Base-by-base conservation (phyloP, 371 early-diverging fungal species). In the Apophysomyces variabilis region DNA sequence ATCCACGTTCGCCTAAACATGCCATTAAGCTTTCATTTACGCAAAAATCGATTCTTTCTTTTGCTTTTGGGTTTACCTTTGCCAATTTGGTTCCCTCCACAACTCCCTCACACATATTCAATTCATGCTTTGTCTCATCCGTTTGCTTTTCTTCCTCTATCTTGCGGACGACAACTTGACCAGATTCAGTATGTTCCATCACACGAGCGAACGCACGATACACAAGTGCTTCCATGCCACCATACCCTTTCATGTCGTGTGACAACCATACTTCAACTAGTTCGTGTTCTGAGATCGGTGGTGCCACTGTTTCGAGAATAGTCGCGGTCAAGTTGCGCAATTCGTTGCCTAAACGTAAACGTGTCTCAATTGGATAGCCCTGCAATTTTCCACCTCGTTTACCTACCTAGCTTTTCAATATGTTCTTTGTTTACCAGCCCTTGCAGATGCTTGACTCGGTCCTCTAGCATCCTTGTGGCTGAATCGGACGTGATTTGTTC, bases 141-240 rank as follows among this genome's bases (percentile, higher is more conserved):
- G 66, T 68, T 35, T 74, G 61, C 57, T 82, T 73, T 5, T 60
- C 64, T 39, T 66, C 71, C 35, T 70, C 72, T 7, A 82, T 74
- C 39, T 83, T 81, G 64, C 83, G 85, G 7, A 89, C 85, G 11
- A 85, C 69, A n/a, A 89, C 87, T 57, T 88, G 88, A 6, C 89
- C 89, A 12, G 86, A 80, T 62, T 89, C 89, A 14, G 88, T 88
- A 46, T 89, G 85, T 41, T 87, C 89, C 89, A 89, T 89, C 38
- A 89, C 84, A 58, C 85, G 79, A 36, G 85, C 82, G 69, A 89
- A 89, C 3, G 88, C 74, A 44, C 82, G 86, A 74, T 88, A 83
- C 7, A 87, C 88, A 1, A 87, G 65, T 1, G 86, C 73, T 44
- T 87, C 89, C 46, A 89, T 57, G 14, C 87, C 88, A 26, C 72